Evolutionary conservation across 2,329 filamentous ascomycete genomes (phyloP).

Genomic region (Monilinia aucupariae): DNA sequence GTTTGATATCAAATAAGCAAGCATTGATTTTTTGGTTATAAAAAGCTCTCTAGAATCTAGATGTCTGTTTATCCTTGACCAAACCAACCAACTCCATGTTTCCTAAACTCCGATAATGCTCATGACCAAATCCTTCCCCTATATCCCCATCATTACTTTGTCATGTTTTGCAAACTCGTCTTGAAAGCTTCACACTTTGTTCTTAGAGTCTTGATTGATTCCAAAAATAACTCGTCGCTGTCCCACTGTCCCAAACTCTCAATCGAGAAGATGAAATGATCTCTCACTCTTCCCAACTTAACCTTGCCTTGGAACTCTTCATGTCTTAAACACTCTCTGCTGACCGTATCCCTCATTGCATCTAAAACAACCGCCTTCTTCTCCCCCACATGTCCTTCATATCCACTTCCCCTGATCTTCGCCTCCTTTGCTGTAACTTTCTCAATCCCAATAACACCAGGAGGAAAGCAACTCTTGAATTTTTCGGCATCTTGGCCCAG

Average conservation of each 20-base stretch:
- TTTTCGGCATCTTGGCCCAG: slow-evolving; percentile 81
- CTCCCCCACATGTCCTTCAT: slow-evolving; percentile 72
- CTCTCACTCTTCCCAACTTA: slow-evolving; percentile 78
- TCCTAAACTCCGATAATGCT: slow-evolving; percentile 34
- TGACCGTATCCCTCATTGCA: slow-evolving; percentile 91
- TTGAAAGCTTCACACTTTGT: slow-evolving; percentile 73
- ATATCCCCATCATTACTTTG: slow-evolving; percentile 33
- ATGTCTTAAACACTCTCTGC: slow-evolving; percentile 85
- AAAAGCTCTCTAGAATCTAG: slow-evolving; percentile 18
- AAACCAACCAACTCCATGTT: slow-evolving; percentile 29
- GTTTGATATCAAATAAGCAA: slow-evolving; percentile 1
- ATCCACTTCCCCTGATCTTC: slow-evolving; percentile 52
- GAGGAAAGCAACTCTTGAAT: slow-evolving; percentile 83
- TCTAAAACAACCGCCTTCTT: slow-evolving; percentile 81
- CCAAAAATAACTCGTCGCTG: slow-evolving; percentile 88
- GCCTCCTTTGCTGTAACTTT: slow-evolving; percentile 65
- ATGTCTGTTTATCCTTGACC: slow-evolving; percentile 19
- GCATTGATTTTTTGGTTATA: slow-evolving; percentile 11
- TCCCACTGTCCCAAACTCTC: slow-evolving; percentile 95
- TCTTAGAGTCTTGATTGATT: slow-evolving; percentile 80
- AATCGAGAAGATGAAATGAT: slow-evolving; percentile 96
- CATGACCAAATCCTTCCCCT: not conserved
- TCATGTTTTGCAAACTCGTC: slow-evolving; percentile 63
- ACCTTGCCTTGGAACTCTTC: slow-evolving; percentile 94
- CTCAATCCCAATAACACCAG: slow-evolving; percentile 78